Evolutionary conservation across 1,139 yeast species (phyloP).

Genomic region (Yamadazyma triangularis): DNA sequence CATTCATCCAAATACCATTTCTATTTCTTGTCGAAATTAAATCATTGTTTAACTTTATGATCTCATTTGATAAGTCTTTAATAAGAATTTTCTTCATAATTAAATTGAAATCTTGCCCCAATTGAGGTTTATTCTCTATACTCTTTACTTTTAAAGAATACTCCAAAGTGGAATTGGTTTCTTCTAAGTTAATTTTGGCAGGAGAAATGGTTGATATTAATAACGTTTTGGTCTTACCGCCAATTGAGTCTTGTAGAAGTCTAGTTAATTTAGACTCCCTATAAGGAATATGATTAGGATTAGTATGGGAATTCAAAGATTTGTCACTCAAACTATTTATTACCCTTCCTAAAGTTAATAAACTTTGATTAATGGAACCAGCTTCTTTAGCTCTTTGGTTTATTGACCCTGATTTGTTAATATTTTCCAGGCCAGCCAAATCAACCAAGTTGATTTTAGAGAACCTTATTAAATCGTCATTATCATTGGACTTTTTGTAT

Average conservation of each 20-base stretch:
- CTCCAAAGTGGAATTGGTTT: constrained; percentile 77
- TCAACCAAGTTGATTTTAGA: constrained; percentile 80
- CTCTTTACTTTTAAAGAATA: constrained; percentile 82
- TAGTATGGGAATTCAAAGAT: constrained; percentile 4
- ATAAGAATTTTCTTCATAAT: constrained; percentile 57
- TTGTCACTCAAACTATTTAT: constrained; percentile 57
- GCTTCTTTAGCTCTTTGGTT: constrained; percentile 83
- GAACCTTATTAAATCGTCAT: constrained; percentile 39
- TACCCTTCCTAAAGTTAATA: constrained; percentile 79
- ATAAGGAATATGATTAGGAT: constrained; percentile 62
- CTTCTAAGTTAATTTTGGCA: constrained; percentile 66
- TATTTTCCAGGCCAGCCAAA: constrained; percentile 85
- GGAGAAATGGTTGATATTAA: constrained; percentile 83
- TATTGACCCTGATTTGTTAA: constrained; percentile 73
- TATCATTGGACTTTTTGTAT: constrained; percentile 38
- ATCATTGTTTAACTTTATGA: constrained; percentile 54
- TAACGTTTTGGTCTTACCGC: constrained; percentile 77
- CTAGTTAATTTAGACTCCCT: constrained; percentile 82
- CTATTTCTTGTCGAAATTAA: constrained; percentile 56
- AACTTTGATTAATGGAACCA: constrained; percentile 80
- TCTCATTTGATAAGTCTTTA: constrained; percentile 52
- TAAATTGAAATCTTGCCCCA: constrained; percentile 47
- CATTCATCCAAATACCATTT: constrained; percentile 62
- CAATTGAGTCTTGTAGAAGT: constrained; percentile 74
- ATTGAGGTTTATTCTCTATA: constrained; percentile 69